Evolutionary conservation across 1,284 basidiomycete genomes (phyloP).

Genomic region (Fomitopsis pinicola): DNA sequence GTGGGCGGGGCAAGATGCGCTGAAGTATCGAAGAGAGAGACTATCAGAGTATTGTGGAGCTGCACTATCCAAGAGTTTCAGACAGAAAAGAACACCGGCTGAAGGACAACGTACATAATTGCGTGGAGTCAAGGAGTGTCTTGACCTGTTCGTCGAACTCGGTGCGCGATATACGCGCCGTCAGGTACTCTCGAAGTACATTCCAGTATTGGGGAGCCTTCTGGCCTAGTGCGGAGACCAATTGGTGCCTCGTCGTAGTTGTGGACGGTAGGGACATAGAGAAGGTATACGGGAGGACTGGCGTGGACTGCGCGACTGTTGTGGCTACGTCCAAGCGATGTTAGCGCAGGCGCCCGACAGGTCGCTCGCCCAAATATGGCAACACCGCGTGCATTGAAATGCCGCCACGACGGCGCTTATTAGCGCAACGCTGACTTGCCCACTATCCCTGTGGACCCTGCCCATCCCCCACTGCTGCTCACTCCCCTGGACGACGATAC

Average conservation of each 20-base stretch:
- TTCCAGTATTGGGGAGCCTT: constrained; percentile 62
- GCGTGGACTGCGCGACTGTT: background rate
- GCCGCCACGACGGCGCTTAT: background rate
- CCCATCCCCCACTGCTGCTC: background rate
- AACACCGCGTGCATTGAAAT: background rate
- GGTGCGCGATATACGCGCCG: constrained; percentile 60
- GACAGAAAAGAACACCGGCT: background rate
- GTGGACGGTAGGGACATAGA: constrained; percentile 73
- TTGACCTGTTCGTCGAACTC: constrained; percentile 74
- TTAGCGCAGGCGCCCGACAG: background rate
- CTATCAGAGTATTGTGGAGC: constrained; percentile 76
- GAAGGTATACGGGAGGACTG: background rate
- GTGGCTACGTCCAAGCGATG: background rate
- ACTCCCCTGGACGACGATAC: background rate
- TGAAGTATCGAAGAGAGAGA: constrained; percentile 76
- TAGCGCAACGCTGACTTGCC: background rate
- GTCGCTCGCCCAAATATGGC: background rate
- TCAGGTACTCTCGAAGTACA: constrained; percentile 59
- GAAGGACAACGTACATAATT: constrained; percentile 40
- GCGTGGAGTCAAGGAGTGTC: constrained; percentile 56
- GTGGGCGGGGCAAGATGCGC: constrained; percentile 62
- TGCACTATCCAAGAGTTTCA: constrained; percentile 45
- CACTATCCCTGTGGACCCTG: background rate
- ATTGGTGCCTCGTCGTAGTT: constrained; percentile 65
- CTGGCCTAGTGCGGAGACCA: constrained; percentile 54